phyloP scores from a whole-genome alignment of 495 filamentous ascomycete species.

The Penicillium malachiteum region DNA sequence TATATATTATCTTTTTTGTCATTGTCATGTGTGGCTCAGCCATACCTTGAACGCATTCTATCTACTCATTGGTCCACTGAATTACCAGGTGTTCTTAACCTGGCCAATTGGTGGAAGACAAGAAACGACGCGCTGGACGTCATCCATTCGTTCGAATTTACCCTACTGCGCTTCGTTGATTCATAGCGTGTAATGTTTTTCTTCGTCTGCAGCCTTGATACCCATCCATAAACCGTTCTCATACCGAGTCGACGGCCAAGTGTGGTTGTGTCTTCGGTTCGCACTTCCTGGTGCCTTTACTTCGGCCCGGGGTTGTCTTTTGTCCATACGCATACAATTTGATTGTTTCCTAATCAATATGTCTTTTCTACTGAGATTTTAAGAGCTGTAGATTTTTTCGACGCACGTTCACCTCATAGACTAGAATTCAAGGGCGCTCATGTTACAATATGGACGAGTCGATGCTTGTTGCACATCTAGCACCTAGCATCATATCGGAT shows the following conservation, averaged over 20 bases:
- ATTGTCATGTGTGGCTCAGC: no score
- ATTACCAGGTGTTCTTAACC: not conserved
- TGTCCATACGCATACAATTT: not conserved
- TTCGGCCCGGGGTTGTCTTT: not conserved
- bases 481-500: no score
- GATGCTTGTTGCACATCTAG: no score
- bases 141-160: not conserved
- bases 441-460: no score
- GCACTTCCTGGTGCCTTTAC: not conserved
- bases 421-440: no score
- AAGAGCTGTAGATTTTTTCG: no score
- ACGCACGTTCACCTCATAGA: no score
- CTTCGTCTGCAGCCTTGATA: constrained; percentile 12
- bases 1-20: constrained; percentile 6
- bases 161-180: not conserved
- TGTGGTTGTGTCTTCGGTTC: not conserved
- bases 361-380: not conserved
- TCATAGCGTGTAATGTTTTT: not conserved
- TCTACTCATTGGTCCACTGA: not conserved
- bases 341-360: not conserved
- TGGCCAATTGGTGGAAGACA: not conserved
- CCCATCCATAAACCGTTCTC: constrained; percentile 8
- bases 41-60: not conserved
- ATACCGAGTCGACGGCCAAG: not conserved
- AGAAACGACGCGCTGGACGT: constrained; percentile 4